Evolutionary conservation across 2,329 filamentous ascomycete genomes (phyloP), one percentile per base, ranked within the genome.

Genomic region (Ascochyta fabae): DNA sequence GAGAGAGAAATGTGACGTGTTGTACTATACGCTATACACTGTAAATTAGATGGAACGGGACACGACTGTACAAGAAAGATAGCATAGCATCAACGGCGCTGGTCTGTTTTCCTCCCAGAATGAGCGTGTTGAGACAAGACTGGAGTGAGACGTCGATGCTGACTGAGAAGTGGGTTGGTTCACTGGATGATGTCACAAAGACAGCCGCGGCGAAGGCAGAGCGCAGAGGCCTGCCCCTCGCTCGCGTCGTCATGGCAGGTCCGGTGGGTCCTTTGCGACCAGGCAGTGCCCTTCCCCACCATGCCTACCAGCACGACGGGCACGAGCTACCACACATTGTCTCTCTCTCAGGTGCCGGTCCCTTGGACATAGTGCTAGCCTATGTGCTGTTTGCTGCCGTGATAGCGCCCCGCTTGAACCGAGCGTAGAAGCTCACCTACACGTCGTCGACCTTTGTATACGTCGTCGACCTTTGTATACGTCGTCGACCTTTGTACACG

Each of bases 211-310:
- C 46, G 41, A 55, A 46, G 35, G 23, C 3, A n/a, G 39, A 50
- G 34, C 48, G 23, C 3, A n/a, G 39, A 50, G 34, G 40, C 48
- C 40, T 50, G 48, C 39, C 43, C 8, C 2, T 41, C 15, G 29
- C 29, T 38, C 48, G 40, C 48, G 48, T 50, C 48, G 48, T 56
- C 60, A 59, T 56, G 16, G 51, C 56, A 60, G 60, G 58, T 64
- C 55, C 61, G 53, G 50, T 53, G 57, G 58, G 51, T 58, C 56
- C 46, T 61, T 57, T 51, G 58, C 56, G 48, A 53, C 47, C 53
- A 33, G 19, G 39, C 33, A 50, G 49, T 47, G 46, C 36, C 27
- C 52, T 45, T 59, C 59, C 60, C 57, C 60, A 42, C 59, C 45
- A 65, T 62, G 58, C 44, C 44, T 13, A 24, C 48, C 24, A 38